A percentile compares a stretch with the other conserved stretches of the same genome.
These are phyloP conservation scores for Linderniella brevidens DNA, from an alignment of 257 asterid species.

Conservation along the genomic window DNA sequence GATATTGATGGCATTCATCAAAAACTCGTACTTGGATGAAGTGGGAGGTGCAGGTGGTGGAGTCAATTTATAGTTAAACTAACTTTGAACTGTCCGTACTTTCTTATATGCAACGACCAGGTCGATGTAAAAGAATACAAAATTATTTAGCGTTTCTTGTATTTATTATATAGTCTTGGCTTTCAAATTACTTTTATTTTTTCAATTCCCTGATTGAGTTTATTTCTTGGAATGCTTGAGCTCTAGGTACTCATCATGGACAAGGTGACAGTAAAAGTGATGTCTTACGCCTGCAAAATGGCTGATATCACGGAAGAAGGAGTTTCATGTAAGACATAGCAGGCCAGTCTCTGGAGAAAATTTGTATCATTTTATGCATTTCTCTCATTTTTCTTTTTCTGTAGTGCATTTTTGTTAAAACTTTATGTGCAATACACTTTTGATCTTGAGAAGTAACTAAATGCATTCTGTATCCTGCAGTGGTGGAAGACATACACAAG, in stretches of 20 bases:
- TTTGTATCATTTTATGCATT: conserved; percentile 14
- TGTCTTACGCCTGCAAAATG: conserved; percentile 96
- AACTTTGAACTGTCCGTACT: too few relatives aligned
- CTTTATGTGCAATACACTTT: not conserved
- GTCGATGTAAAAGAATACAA: too few relatives aligned
- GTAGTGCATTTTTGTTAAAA: conserved; percentile 6
- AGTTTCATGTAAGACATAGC: conserved; percentile 92
- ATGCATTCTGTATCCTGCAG: conserved; percentile 35
- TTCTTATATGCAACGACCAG: too few relatives aligned
- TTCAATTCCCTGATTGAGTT: conserved; percentile 4
- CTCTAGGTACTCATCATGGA: conserved; percentile 96
- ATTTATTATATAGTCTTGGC: not conserved
- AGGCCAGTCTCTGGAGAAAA: conserved; percentile 30
- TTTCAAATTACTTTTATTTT: not conserved
- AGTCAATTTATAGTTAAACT: too few relatives aligned
- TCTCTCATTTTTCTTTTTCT: not conserved
- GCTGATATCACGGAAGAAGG: conserved; percentile 98
- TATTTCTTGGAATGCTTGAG: conserved; percentile 16
- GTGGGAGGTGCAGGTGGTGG: too few relatives aligned
- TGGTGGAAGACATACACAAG: conserved; percentile 97
- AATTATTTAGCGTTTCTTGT: not conserved
- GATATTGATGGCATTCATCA: too few relatives aligned
- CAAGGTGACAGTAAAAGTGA: conserved; percentile 80
- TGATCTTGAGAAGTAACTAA: conserved; percentile 13
- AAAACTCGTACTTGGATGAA: too few relatives aligned